Base-by-base conservation (phyloP, 805 yeast species). In the Saccharomycopsis sp. region DNA sequence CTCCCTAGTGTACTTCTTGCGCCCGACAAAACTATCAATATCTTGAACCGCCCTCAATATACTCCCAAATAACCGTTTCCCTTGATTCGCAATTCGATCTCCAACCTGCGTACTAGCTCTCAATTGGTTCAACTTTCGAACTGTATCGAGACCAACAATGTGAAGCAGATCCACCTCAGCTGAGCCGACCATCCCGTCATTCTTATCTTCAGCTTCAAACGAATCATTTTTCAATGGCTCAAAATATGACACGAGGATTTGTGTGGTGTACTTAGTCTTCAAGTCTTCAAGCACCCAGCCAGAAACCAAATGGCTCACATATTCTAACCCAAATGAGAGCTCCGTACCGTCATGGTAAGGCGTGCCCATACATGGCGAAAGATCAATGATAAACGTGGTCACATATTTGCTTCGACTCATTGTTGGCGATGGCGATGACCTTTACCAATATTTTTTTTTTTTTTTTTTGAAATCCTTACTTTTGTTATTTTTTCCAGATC, bases 321-420 rank as follows among this genome's bases (percentile, higher is more conserved):
- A 75, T 19, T 59, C 56, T 47, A 71, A 51, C 4, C 69, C 66
- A n/a, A 56, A 51, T 4, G 60, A 65, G 9, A 70, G 52, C 48
- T 65, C 64, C 32, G 61, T 62, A 51, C 57, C 16, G 45, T 59
- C 59, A 52, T 51, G 40, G 51, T 54, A 34, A 38, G 47, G 40
- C 16, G 54, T 42, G 41, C 60, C 60, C 75, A 71, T 61, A 14
- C 63, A 53, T 29, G 65, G 63, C 8, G 74, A 67, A 11, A 70
- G 60, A 55, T 79, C 85, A 13, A 75, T 65, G 7, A 77, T 63
- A 51, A 71, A 75, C 1, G 65, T 60, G 0, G 78, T 72, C 26
- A 61, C 55, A 38, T 3, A 29, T 13, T 26, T 26, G 29, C 13
- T 26, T 26, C 11, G 8, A 8, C 29, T 26, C 11, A 26, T 26